A percentile compares a stretch with the other conserved stretches of the same genome.
Evolutionary conservation across 805 yeast species (phyloP).

Genomic region (Candida khao-thaluensis): DNA sequence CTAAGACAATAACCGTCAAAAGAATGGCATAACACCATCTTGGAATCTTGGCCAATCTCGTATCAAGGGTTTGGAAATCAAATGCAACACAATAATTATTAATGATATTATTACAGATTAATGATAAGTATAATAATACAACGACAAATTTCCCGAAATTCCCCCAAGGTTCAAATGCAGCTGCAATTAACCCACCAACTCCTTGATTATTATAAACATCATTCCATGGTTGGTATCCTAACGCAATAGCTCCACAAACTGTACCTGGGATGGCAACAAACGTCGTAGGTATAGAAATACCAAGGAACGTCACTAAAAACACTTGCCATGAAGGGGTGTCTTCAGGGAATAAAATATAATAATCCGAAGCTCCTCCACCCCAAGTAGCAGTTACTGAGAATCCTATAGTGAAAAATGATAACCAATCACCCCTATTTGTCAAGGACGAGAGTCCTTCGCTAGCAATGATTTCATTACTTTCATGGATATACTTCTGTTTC

Average conservation of each 20-base stretch:
- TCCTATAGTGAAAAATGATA: constrained; percentile 35
- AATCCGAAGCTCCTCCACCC: constrained; percentile 91
- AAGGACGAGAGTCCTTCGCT: constrained; percentile 13
- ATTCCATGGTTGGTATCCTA: constrained; percentile 32
- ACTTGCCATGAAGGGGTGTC: constrained; percentile 57
- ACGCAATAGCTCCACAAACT: constrained; percentile 70
- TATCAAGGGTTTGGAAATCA: constrained; percentile 82
- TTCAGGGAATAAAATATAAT: constrained; percentile 80
- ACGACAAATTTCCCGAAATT: constrained; percentile 89
- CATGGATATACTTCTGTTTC: constrained; percentile 19
- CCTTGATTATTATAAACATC: constrained; percentile 27
- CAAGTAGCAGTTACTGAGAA: constrained; percentile 70
- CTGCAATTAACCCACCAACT: constrained; percentile 73
- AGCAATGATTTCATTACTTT: constrained; percentile 21
- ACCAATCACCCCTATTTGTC: constrained; percentile 31
- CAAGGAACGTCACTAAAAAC: constrained; percentile 61
- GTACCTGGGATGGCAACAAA: constrained; percentile 82
- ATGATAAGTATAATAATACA: constrained; percentile 81
- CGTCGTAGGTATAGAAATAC: constrained; percentile 65
- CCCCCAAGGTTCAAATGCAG: constrained; percentile 37
- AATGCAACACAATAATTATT: constrained; percentile 89
- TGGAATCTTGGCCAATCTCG: constrained; percentile 70
- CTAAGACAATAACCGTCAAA: constrained; percentile 34
- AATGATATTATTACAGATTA: constrained; percentile 89
- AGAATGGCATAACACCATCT: constrained; percentile 50